phyloP scores from a whole-genome alignment of 371 early-diverging fungal species.

The Rhizopus delemar region DNA sequence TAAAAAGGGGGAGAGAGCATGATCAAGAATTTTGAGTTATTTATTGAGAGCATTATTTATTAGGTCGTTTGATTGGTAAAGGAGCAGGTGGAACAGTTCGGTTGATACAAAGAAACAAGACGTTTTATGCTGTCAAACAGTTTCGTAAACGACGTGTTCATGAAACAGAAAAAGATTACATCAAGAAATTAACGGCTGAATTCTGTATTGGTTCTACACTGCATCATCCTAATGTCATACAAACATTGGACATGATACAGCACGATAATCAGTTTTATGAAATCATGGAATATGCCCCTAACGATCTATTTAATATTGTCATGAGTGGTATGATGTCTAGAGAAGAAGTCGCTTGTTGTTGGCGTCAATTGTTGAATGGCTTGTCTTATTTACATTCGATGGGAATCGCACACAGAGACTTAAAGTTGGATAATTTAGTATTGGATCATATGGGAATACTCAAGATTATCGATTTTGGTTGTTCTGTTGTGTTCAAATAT shows the following conservation, averaged over 20 bases:
- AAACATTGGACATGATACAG: conserved; percentile 76
- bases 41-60: neutral
- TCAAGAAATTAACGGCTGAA: conserved; percentile 81
- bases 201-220: conserved; percentile 80
- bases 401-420: conserved; percentile 85
- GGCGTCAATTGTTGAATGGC: conserved; percentile 73
- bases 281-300: conserved; percentile 82
- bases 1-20: neutral
- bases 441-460: conserved; percentile 68
- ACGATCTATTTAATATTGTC: conserved; percentile 74
- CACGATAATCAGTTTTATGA: conserved; percentile 66
- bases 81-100: conserved; percentile 79
- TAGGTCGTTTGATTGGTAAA: conserved; percentile 67
- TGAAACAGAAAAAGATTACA: conserved; percentile 79
- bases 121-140: conserved; percentile 77
- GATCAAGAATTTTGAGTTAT: neutral
- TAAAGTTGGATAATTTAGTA: conserved; percentile 88
- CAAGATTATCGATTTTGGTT: conserved; percentile 94
- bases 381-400: conserved; percentile 72
- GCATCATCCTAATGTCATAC: conserved; percentile 84
- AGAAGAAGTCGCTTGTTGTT: conserved; percentile 72
- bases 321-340: conserved; percentile 67
- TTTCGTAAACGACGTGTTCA: conserved; percentile 68
- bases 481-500: conserved; percentile 74
- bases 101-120: conserved; percentile 53